Conservation (phyloP, 495 filamentous ascomycete genomes). For the Penicillium riverlandense region DNA sequence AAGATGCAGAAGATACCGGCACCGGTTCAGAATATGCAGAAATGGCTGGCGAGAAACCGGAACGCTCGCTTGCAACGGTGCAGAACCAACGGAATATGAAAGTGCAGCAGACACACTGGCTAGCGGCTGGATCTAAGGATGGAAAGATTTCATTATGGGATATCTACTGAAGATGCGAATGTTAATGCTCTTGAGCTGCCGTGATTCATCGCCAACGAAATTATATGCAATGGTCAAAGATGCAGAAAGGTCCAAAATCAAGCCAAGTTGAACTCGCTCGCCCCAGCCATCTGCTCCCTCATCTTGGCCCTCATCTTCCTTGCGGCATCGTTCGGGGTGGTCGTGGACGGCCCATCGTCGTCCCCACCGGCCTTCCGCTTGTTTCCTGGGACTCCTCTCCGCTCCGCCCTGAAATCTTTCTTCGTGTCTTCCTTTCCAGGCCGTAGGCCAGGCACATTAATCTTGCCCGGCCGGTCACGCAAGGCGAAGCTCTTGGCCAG, state of each 20-base stretch:
- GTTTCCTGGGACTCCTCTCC: constrained; percentile 25
- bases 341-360: constrained; percentile 26
- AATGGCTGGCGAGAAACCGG: neutral
- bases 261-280: constrained; percentile 85
- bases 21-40: neutral
- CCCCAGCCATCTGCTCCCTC: constrained; percentile 63
- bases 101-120: constrained; percentile 72
- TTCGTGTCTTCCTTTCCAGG: constrained; percentile 35
- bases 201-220: constrained; percentile 16
- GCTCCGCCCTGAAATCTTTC: constrained; percentile 41
- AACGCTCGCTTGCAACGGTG: constrained; percentile 38
- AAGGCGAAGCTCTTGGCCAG: constrained; percentile 88
- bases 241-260: constrained; percentile 24
- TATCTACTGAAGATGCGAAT: constrained; percentile 58
- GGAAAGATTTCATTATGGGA: constrained; percentile 96
- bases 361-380: constrained; percentile 33
- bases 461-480: constrained; percentile 79
- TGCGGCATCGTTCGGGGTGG: constrained; percentile 56
- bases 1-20: too few species aligned
- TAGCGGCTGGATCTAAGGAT: constrained; percentile 88
- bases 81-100: constrained; percentile 57
- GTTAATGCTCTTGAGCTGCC: constrained; percentile 26
- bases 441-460: constrained; percentile 62
- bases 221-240: neutral
- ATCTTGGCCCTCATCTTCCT: constrained; percentile 76